These are phyloP conservation scores for Psophocarpus tetragonolobus DNA, from an alignment of 306 rosid genomes.

Conservation along the genomic window DNA sequence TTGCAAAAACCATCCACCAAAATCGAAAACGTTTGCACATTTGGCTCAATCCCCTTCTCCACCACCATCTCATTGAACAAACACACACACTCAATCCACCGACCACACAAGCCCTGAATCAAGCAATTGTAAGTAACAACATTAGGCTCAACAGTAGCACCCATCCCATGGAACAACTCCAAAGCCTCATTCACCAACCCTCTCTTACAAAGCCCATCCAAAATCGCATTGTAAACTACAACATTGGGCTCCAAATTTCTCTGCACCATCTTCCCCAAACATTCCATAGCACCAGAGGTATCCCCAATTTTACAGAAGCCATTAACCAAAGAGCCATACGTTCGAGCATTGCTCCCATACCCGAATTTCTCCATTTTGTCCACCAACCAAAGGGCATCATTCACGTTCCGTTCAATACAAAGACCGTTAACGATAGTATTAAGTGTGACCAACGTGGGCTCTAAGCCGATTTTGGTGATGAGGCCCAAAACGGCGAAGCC, in stretches of 20 bases:
- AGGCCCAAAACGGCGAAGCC: conserved; percentile 36
- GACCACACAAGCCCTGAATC: conserved; percentile 34
- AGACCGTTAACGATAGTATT: conserved; percentile 38
- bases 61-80: conserved; percentile 42
- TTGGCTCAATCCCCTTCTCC: conserved; percentile 15
- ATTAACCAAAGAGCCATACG: conserved; percentile 31
- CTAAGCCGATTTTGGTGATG: conserved; percentile 26
- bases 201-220: conserved; percentile 36
- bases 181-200: conserved; percentile 28
- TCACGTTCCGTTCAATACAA: conserved; percentile 12
- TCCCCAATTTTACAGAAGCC: conserved; percentile 37
- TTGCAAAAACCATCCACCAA: conserved; percentile 44
- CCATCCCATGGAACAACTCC: conserved; percentile 38
- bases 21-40: conserved; percentile 36
- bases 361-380: conserved; percentile 23
- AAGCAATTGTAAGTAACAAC: conserved; percentile 40
- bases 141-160: not conserved
- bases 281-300: conserved; percentile 17
- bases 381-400: not conserved
- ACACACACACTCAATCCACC: conserved; percentile 28
- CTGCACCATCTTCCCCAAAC: conserved; percentile 28
- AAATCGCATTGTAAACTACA: conserved; percentile 28
- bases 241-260: not conserved
- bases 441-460: conserved; percentile 2
- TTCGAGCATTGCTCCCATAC: conserved; percentile 4